Percentiles rank a stretch among this genome's conserved stretches.
Conservation (phyloP, 768 basidiomycete species). For the Phylloporus sp. region DNA sequence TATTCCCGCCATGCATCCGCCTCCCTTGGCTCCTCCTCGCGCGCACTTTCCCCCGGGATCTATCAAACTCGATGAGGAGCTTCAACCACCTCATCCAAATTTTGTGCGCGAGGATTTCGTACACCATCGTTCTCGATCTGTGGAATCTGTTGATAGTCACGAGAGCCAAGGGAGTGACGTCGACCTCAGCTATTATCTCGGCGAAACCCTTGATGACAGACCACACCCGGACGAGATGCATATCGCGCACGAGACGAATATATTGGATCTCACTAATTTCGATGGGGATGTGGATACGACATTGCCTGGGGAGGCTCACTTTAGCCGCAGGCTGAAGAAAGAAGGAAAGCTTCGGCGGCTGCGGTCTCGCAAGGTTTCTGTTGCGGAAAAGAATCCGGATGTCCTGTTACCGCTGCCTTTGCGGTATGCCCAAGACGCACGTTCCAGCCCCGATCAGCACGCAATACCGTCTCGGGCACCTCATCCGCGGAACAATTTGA, state of each 20-base stretch:
- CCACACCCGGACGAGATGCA: slow-evolving; percentile 31
- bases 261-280: slow-evolving; percentile 70
- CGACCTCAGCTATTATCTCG: slow-evolving; percentile 42
- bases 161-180: slow-evolving; percentile 34
- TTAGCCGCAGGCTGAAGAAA: slow-evolving; percentile 52
- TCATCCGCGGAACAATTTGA: not conserved
- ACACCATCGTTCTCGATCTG: slow-evolving; percentile 12
- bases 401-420: not conserved
- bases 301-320: slow-evolving; percentile 51
- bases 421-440: not conserved
- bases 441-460: not conserved
- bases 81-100: slow-evolving; percentile 35
- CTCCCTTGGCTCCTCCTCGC: not conserved
- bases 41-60: slow-evolving; percentile 1
- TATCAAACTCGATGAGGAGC: slow-evolving; percentile 16
- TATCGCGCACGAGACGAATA: slow-evolving; percentile 44
- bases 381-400: slow-evolving; percentile 12
- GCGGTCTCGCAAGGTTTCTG: slow-evolving; percentile 33
- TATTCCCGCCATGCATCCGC: slow-evolving; percentile 10
- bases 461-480: not conserved
- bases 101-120: slow-evolving; percentile 15
- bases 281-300: slow-evolving; percentile 67
- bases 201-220: slow-evolving; percentile 31
- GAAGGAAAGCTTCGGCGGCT: slow-evolving; percentile 60
- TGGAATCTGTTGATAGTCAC: slow-evolving; percentile 29